Evolutionary conservation across 2,329 filamentous ascomycete species (phyloP).

Genomic region (Metarhizium brunneum): DNA sequence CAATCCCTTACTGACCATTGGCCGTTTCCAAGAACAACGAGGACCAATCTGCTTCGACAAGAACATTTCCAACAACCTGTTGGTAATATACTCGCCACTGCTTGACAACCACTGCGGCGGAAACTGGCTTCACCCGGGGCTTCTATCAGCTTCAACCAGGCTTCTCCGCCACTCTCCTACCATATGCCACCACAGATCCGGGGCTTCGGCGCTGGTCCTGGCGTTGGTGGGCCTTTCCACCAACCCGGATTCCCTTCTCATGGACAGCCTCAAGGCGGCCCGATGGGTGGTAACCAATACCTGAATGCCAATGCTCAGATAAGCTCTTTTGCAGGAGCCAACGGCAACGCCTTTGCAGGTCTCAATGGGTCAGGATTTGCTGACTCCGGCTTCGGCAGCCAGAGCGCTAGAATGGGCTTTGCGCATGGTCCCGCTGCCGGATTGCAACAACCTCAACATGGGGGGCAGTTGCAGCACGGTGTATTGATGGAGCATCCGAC

Average conservation of each 20-base stretch:
- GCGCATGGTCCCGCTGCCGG: slow-evolving; percentile 53
- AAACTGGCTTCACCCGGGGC: background rate
- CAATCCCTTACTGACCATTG: background rate
- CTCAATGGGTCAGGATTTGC: slow-evolving; percentile 50
- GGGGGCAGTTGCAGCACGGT: slow-evolving; percentile 30
- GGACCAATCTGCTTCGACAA: background rate
- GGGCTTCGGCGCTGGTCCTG: slow-evolving; percentile 27
- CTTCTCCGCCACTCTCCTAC: background rate
- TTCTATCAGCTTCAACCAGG: background rate
- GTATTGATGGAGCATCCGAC: slow-evolving; percentile 33
- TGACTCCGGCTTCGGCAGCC: slow-evolving; percentile 69
- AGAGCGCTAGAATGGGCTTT: slow-evolving; percentile 83
- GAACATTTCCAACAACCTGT: background rate
- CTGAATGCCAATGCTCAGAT: slow-evolving; percentile 58
- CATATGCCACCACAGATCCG: slow-evolving; percentile 29
- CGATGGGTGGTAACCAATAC: slow-evolving; percentile 61
- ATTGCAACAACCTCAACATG: slow-evolving; percentile 50
- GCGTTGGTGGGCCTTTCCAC: slow-evolving; percentile 30
- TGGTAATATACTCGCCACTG: background rate
- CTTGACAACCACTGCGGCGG: background rate
- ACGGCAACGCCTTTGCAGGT: slow-evolving; percentile 46
- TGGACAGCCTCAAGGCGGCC: slow-evolving; percentile 39
- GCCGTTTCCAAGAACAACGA: background rate
- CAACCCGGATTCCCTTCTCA: slow-evolving; percentile 43
- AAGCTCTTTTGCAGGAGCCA: slow-evolving; percentile 53